Conservation (phyloP, 805 yeast species). For the Barnettozyma siamensis region DNA sequence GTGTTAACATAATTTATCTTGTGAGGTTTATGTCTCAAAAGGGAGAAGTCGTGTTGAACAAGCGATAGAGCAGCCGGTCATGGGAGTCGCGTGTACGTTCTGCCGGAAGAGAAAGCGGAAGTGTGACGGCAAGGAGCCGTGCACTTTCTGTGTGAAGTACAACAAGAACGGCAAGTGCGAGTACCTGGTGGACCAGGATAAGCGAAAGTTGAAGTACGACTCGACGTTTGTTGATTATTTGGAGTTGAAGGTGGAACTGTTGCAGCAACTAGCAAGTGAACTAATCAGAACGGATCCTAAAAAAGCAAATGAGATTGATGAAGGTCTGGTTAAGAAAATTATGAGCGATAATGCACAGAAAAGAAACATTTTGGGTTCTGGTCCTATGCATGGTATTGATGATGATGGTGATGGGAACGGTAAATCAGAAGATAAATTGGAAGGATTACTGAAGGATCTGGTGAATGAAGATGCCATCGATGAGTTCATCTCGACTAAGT, state of each 20-base stretch:
- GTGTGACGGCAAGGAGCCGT: slow-evolving; percentile 13
- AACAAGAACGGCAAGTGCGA: slow-evolving; percentile 19
- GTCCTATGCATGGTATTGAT: background rate
- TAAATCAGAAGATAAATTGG: slow-evolving; percentile 1
- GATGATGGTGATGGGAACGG: background rate
- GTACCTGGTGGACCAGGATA: slow-evolving; percentile 22
- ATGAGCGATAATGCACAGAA: background rate
- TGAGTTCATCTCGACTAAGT: slow-evolving; percentile 29
- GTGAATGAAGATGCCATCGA: slow-evolving; percentile 28
- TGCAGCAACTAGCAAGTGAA: slow-evolving; percentile 24
- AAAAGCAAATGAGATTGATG: slow-evolving; percentile 11
- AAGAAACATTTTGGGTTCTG: background rate
- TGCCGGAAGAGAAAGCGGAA: slow-evolving; percentile 15
- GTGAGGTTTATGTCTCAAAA: background rate
- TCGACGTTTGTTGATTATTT: slow-evolving; percentile 28
- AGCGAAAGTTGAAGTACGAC: slow-evolving; percentile 28
- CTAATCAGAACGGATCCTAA: slow-evolving; percentile 14
- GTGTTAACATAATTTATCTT: background rate
- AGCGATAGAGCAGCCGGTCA: too few species aligned
- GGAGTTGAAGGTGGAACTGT: slow-evolving; percentile 25
- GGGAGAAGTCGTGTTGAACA: slow-evolving; percentile 8
- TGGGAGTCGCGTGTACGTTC: slow-evolving; percentile 13
- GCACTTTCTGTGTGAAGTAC: slow-evolving; percentile 11
- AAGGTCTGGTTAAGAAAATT: slow-evolving; percentile 8
- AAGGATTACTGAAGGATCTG: slow-evolving; percentile 15